A percentile compares a stretch with the other conserved stretches of the same genome.
Evolutionary conservation across 352 stramenopile genomes (phyloP).

Genomic region (Pelagophyceae sp.): DNA sequence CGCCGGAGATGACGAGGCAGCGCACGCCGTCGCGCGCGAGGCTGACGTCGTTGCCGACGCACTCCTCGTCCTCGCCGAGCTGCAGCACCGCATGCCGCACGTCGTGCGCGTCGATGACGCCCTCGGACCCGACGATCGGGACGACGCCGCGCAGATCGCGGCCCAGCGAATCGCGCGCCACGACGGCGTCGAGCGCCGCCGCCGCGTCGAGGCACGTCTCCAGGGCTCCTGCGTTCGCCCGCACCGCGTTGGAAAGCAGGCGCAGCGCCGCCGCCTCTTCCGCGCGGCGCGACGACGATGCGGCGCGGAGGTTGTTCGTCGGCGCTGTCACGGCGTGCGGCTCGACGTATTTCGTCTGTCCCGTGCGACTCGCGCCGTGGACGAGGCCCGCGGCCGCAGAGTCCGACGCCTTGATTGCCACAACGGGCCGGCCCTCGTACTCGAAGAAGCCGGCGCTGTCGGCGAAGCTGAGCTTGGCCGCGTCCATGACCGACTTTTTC

Average conservation of each 20-base stretch:
- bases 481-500: not conserved
- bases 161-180: constrained; percentile 50
- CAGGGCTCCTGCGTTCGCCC: constrained; percentile 27
- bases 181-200: constrained; percentile 53
- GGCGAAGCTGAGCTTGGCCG: not conserved
- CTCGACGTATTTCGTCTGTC: constrained; percentile 14
- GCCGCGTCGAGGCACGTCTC: constrained; percentile 38
- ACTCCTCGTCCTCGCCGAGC: constrained; percentile 15
- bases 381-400: not conserved
- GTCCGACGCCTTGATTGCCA: not conserved
- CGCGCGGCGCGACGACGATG: not conserved
- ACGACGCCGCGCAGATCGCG: constrained; percentile 41
- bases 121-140: constrained; percentile 41
- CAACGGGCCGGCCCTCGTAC: constrained; percentile 5
- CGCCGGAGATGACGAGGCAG: constrained; percentile 56
- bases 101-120: constrained; percentile 40
- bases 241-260: not conserved
- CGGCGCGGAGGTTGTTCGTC: not conserved
- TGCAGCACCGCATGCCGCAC: constrained; percentile 60
- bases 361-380: constrained; percentile 13
- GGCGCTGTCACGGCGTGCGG: not conserved
- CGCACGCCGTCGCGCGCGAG: constrained; percentile 25
- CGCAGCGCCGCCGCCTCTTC: constrained; percentile 7
- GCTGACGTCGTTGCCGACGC: constrained; percentile 26
- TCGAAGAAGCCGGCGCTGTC: constrained; percentile 2